A percentile compares a stretch with the other conserved stretches of the same genome.
phyloP scores from a whole-genome alignment of 2,329 filamentous ascomycete species.

The Fusarium sp. region DNA sequence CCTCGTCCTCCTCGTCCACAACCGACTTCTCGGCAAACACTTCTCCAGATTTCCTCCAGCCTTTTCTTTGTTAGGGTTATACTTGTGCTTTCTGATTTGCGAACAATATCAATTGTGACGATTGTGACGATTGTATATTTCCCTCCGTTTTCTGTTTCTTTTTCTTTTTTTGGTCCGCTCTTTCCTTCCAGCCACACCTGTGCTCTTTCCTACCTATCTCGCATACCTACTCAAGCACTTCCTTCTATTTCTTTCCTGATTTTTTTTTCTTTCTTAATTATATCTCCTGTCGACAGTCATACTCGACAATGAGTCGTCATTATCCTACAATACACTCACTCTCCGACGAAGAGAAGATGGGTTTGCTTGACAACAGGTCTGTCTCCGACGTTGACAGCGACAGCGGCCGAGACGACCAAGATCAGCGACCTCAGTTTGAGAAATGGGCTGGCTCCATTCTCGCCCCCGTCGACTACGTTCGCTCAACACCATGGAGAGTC shows the following conservation, averaged over 20 bases:
- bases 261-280: conserved; percentile 8
- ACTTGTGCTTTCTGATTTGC: conserved; percentile 13
- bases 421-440: conserved; percentile 52
- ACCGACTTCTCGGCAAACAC: conserved; percentile 20
- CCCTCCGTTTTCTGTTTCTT: conserved; percentile 28
- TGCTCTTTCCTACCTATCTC: conserved; percentile 12
- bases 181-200: conserved; percentile 2
- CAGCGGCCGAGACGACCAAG: conserved; percentile 56
- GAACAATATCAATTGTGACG: conserved; percentile 1
- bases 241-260: conserved; percentile 11
- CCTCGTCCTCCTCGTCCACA: conserved; percentile 24
- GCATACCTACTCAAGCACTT: neutral
- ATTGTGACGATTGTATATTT: conserved; percentile 17
- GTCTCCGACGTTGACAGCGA: conserved; percentile 62
- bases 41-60: conserved; percentile 9
- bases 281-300: conserved; percentile 5
- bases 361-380: conserved; percentile 62
- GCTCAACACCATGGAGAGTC: conserved; percentile 56
- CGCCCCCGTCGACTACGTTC: conserved; percentile 49
- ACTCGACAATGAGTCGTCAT: conserved; percentile 58
- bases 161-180: conserved; percentile 17
- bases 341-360: conserved; percentile 62
- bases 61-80: conserved; percentile 10
- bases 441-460: conserved; percentile 55
- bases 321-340: conserved; percentile 54